phyloP scores from a whole-genome alignment of 75 land plant genomes.

The Selaginella tamariscina region DNA sequence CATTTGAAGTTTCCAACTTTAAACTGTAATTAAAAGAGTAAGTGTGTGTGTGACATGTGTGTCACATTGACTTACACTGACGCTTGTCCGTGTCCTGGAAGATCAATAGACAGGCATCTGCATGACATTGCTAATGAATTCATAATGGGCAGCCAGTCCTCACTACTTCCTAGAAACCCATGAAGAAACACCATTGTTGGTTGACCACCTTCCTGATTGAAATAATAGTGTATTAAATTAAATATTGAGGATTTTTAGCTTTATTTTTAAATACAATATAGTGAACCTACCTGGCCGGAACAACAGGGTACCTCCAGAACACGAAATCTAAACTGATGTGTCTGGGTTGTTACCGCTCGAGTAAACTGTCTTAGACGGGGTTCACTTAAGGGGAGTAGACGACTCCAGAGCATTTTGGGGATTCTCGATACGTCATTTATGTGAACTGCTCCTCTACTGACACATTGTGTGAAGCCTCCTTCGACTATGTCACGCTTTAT shows the following conservation, averaged over 20 bases:
- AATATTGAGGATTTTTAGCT: background rate
- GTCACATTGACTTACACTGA: conserved; percentile 14
- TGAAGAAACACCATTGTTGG: conserved; percentile 60
- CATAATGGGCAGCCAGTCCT: conserved; percentile 86
- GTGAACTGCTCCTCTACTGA: background rate
- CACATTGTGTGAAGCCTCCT: conserved; percentile 15
- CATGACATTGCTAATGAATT: conserved; percentile 48
- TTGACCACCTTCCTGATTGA: conserved; percentile 10
- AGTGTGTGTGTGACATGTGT: no score
- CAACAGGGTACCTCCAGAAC: background rate
- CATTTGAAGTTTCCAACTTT: no score
- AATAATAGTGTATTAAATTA: conserved; percentile 5
- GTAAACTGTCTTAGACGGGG: background rate
- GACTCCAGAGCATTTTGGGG: no score
- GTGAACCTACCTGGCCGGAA: background rate
- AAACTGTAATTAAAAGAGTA: no score
- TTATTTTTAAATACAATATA: background rate
- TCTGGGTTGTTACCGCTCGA: background rate
- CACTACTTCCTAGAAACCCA: conserved; percentile 76
- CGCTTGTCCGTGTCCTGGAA: conserved; percentile 90
- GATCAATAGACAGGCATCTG: conserved; percentile 74
- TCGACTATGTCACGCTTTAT: conserved; percentile 48
- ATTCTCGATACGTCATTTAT: background rate
- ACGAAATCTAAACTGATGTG: background rate
- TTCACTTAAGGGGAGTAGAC: no score